phyloP scores from a whole-genome alignment of 768 basidiomycete genomes.

The Coprinellus micaceus region DNA sequence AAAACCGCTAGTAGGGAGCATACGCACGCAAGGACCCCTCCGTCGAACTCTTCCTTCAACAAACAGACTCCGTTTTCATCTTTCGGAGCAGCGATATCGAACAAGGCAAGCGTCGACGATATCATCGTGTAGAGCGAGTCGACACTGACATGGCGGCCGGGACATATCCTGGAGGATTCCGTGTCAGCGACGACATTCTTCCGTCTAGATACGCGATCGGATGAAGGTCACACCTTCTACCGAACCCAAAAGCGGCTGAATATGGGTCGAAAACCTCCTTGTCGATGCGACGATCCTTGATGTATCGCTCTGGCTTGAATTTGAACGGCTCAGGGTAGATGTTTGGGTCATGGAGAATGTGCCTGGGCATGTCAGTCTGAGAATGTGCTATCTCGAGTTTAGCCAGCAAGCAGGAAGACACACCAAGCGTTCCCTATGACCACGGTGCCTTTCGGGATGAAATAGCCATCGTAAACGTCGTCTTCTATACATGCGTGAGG shows the following conservation, averaged over 20 bases:
- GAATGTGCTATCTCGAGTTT: neutral
- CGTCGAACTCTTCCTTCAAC: constrained; percentile 5
- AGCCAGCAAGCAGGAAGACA: neutral
- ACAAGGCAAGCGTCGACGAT: constrained; percentile 15
- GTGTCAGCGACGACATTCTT: neutral
- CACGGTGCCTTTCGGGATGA: constrained; percentile 3
- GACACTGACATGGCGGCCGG: constrained; percentile 17
- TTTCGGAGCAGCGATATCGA: constrained; percentile 12
- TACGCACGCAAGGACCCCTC: neutral
- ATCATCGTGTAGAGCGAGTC: constrained; percentile 15
- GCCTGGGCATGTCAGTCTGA: neutral
- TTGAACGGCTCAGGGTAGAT: constrained; percentile 1
- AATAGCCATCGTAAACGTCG: constrained; percentile 1
- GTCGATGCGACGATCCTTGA: constrained; percentile 4
- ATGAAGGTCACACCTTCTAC: constrained; percentile 35
- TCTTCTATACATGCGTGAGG: constrained; percentile 24
- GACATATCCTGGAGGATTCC: constrained; percentile 11
- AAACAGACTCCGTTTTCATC: constrained; percentile 10
- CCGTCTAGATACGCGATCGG: no score
- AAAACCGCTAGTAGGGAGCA: neutral
- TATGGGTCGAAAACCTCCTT: constrained; percentile 23
- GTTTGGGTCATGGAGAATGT: constrained; percentile 2
- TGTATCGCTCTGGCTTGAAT: constrained; percentile 2
- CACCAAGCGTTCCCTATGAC: neutral
- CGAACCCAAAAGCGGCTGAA: constrained; percentile 41